Percentiles rank a stretch among this genome's conserved stretches.
Evolutionary conservation across 176 grass and related monocot species (phyloP).

Genomic region (Oryza meridionalis): DNA sequence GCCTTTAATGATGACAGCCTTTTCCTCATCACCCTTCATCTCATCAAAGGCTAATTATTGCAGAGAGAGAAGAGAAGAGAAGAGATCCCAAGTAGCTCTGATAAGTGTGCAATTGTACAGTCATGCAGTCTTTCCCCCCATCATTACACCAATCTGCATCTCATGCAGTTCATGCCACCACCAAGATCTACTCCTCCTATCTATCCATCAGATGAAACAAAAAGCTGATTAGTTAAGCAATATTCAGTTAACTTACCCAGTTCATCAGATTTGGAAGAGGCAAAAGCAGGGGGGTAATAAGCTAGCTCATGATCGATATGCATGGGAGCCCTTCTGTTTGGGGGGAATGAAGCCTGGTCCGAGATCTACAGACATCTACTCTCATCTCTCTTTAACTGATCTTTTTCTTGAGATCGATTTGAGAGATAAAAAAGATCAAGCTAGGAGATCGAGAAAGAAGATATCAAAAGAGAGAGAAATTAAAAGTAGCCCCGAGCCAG

Average conservation of each 20-base stretch:
- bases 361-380: slow-evolving; percentile 56
- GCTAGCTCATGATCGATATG: neutral
- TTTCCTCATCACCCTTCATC: slow-evolving; percentile 21
- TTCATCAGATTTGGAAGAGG: slow-evolving; percentile 20
- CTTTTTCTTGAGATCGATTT: neutral
- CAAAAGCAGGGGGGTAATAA: neutral
- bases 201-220: neutral
- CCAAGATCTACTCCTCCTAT: slow-evolving; percentile 11
- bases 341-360: slow-evolving; percentile 97
- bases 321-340: slow-evolving; percentile 59
- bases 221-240: neutral
- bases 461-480: neutral
- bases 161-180: slow-evolving; percentile 50
- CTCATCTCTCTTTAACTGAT: neutral
- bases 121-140: slow-evolving; percentile 52
- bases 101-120: slow-evolving; percentile 36
- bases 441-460: neutral
- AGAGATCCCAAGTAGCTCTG: slow-evolving; percentile 31
- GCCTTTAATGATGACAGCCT: slow-evolving; percentile 39
- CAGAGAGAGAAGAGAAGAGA: slow-evolving; percentile 6
- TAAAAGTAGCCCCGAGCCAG: slow-evolving; percentile 62
- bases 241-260: slow-evolving; percentile 6
- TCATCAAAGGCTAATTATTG: slow-evolving; percentile 54
- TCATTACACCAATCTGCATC: slow-evolving; percentile 72
- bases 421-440: neutral